Percentiles rank a stretch among this genome's conserved stretches.
Conservation (phyloP, 2,329 filamentous ascomycete species). For the Fusarium temperatum region DNA sequence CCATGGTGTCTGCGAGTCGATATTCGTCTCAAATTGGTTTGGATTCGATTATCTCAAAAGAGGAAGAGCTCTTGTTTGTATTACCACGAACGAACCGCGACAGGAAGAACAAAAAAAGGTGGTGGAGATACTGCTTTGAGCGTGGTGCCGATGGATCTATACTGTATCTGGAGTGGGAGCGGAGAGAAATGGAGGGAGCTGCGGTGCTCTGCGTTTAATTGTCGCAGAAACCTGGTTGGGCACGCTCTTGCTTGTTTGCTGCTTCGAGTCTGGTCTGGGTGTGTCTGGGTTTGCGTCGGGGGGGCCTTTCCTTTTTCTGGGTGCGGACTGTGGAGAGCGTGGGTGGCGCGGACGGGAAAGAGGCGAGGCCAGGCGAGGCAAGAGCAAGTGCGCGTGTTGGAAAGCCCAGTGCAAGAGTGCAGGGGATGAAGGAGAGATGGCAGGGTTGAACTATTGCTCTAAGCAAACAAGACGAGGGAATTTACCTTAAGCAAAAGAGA, state of each 20-base stretch:
- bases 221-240: slow-evolving; percentile 67
- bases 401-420: slow-evolving; percentile 30
- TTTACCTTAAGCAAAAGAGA: slow-evolving; percentile 36
- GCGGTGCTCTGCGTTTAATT: slow-evolving; percentile 55
- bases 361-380: slow-evolving; percentile 51
- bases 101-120: slow-evolving; percentile 60
- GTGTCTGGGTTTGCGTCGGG: slow-evolving; percentile 37
- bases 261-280: slow-evolving; percentile 50
- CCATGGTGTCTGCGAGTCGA: slow-evolving; percentile 61
- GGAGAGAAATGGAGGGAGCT: slow-evolving; percentile 53
- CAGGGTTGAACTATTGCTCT: slow-evolving; percentile 12
- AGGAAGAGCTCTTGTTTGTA: slow-evolving; percentile 45
- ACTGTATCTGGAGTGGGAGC: slow-evolving; percentile 70
- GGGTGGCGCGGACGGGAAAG: slow-evolving; percentile 48
- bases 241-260: slow-evolving; percentile 46
- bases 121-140: slow-evolving; percentile 73
- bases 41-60: slow-evolving; percentile 38
- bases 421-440: slow-evolving; percentile 1
- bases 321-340: slow-evolving; percentile 40
- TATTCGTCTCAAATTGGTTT: slow-evolving; percentile 35
- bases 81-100: slow-evolving; percentile 47
- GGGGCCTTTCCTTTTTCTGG: slow-evolving; percentile 39
- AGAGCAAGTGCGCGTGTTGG: slow-evolving; percentile 31
- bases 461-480: slow-evolving; percentile 25
- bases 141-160: slow-evolving; percentile 72